Evolutionary conservation across 2,329 filamentous ascomycete genomes (phyloP).

Genomic region (Trichophaea hybrida): DNA sequence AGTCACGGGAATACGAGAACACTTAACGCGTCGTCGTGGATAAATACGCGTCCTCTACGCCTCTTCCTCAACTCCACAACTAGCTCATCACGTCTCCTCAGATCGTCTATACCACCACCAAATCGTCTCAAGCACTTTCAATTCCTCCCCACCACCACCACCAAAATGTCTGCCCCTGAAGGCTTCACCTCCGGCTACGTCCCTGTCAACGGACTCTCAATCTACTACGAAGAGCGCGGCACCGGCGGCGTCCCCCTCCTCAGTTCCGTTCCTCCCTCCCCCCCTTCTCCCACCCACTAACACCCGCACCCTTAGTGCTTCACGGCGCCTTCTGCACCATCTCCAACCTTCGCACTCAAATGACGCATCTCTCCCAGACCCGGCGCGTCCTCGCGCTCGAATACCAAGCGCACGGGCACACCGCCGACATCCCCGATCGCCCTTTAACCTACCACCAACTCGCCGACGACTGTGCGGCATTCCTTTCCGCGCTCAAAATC

Average conservation of each 20-base stretch:
- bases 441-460: background rate
- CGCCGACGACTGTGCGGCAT: background rate
- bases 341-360: background rate
- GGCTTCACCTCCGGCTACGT: background rate
- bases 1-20: too few species aligned
- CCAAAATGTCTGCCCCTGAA: background rate
- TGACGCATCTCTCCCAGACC: background rate
- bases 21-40: too few species aligned
- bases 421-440: background rate
- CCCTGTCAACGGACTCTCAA: background rate
- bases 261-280: background rate
- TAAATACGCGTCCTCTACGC: too few species aligned
- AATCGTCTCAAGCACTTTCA: too few species aligned
- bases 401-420: background rate
- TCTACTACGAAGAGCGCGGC: background rate
- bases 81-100: too few species aligned
- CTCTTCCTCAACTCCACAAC: too few species aligned
- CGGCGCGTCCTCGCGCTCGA: background rate
- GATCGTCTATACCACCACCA: too few species aligned
- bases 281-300: background rate
- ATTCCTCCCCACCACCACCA: background rate
- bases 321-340: background rate
- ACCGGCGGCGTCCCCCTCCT: background rate
- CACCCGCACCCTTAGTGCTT: background rate
- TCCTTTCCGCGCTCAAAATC: background rate